phyloP scores from a whole-genome alignment of 2,329 filamentous ascomycete genomes.

The Metarhizium anisopliae region DNA sequence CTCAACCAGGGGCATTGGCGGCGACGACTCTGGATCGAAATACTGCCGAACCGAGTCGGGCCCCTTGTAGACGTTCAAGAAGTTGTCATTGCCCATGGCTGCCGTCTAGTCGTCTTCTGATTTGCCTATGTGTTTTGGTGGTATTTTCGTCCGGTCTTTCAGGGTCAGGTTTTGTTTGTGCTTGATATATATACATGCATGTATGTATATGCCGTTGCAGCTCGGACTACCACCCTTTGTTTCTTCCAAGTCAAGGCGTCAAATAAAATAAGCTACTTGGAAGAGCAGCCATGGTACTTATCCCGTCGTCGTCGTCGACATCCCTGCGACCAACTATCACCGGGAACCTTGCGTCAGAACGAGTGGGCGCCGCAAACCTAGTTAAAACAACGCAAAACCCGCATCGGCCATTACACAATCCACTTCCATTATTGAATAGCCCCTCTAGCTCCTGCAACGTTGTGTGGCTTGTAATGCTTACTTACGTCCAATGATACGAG shows the following conservation, averaged over 20 bases:
- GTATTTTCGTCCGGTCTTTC: background rate
- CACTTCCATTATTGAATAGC: background rate
- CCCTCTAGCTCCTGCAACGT: background rate
- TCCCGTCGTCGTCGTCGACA: background rate
- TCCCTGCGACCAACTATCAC: background rate
- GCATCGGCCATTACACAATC: background rate
- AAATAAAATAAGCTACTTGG: background rate
- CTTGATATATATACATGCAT: background rate
- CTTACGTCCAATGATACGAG: background rate
- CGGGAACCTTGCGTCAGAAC: background rate
- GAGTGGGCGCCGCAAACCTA: background rate
- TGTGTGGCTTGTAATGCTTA: background rate
- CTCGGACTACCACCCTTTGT: background rate
- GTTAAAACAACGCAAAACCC: background rate
- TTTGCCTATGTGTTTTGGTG: background rate
- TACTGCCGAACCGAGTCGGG: conserved; percentile 48
- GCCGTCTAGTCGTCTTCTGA: background rate
- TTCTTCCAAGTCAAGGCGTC: background rate
- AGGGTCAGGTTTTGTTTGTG: background rate
- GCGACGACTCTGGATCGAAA: conserved; percentile 47
- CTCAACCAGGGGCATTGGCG: conserved; percentile 51
- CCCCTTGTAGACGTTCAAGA: conserved; percentile 46
- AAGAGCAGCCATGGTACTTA: background rate
- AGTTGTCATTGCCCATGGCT: conserved; percentile 1
- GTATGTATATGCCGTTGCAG: background rate